Percentiles rank a stretch among this genome's conserved stretches.
Evolutionary conservation across 1,284 basidiomycete genomes (phyloP).

Genomic region (Ceraceosorus bombacis): DNA sequence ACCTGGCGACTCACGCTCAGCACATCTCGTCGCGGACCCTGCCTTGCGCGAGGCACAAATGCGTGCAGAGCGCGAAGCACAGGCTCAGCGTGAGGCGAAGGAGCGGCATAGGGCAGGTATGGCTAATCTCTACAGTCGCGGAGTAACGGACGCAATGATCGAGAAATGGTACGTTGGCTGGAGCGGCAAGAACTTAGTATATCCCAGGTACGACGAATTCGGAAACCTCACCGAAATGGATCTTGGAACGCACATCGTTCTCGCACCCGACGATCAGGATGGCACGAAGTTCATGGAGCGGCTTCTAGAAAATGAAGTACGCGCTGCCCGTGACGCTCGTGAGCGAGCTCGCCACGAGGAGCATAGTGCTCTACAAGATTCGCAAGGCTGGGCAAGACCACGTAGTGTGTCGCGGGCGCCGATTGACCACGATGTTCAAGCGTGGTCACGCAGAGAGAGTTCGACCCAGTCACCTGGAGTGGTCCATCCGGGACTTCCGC

Average conservation of each 20-base stretch:
- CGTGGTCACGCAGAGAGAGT: no score
- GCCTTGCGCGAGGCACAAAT: slow-evolving; percentile 5
- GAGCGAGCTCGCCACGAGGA: no score
- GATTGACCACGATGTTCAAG: no score
- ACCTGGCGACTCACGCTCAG: no score
- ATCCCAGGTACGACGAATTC: slow-evolving; percentile 22
- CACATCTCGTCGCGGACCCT: background rate
- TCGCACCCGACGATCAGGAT: slow-evolving; percentile 34
- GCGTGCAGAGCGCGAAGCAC: slow-evolving; percentile 2
- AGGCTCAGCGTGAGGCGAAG: slow-evolving; percentile 11
- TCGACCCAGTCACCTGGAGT: no score
- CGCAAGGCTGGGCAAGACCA: no score
- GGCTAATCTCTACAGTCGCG: slow-evolving; percentile 39
- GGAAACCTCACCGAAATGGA: slow-evolving; percentile 25
- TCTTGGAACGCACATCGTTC: slow-evolving; percentile 28
- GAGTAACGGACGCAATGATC: slow-evolving; percentile 45
- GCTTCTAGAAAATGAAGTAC: slow-evolving; percentile 5
- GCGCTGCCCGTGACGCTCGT: no score
- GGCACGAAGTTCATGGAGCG: slow-evolving; percentile 27
- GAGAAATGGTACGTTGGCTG: slow-evolving; percentile 40
- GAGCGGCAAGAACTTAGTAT: slow-evolving; percentile 43
- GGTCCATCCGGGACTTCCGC: no score
- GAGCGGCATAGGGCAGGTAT: slow-evolving; percentile 38
- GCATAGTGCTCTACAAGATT: no score
- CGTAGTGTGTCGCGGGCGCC: no score